Evolutionary conservation across 2,329 filamentous ascomycete genomes (phyloP).

Genomic region (Apiospora rasikravindrae): DNA sequence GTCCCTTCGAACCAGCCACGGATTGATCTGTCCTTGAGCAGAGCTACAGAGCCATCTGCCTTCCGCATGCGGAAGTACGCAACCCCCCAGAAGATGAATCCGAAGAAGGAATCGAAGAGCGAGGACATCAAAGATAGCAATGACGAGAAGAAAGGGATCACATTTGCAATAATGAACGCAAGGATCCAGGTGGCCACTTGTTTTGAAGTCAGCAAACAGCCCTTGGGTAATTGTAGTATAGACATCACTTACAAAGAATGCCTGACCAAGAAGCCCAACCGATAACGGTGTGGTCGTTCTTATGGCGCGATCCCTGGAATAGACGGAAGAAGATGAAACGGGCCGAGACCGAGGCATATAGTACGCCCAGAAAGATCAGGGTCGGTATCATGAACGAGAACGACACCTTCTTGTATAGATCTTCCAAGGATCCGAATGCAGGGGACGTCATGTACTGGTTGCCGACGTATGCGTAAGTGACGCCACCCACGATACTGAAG

Average conservation of each 20-base stretch:
- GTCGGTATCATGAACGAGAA: constrained; percentile 98
- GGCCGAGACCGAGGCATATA: constrained; percentile 89
- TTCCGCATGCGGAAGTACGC: constrained; percentile 79
- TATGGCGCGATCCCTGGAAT: constrained; percentile 80
- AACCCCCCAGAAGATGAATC: constrained; percentile 93
- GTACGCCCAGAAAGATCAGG: constrained; percentile 86
- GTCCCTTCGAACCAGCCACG: constrained; percentile 59
- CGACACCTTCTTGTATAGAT: constrained; percentile 83
- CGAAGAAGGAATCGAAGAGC: constrained; percentile 90
- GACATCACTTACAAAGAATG: constrained; percentile 63
- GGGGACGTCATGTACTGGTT: constrained; percentile 88
- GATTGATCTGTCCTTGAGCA: constrained; percentile 58
- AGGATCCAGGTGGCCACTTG: constrained; percentile 74
- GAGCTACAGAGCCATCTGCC: constrained; percentile 62
- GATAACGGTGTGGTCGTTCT: constrained; percentile 78
- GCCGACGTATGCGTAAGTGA: constrained; percentile 87
- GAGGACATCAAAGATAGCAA: constrained; percentile 79
- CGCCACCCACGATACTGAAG: constrained; percentile 80
- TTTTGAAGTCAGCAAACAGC: constrained; percentile 22
- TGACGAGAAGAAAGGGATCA: constrained; percentile 92
- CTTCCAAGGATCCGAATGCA: constrained; percentile 82
- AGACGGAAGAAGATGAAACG: constrained; percentile 92
- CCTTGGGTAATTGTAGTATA: no score
- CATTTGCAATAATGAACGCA: constrained; percentile 91
- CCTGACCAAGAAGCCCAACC: constrained; percentile 81